Base-by-base conservation (phyloP, 2,329 filamentous ascomycete genomes). In the Alternaria atra region DNA sequence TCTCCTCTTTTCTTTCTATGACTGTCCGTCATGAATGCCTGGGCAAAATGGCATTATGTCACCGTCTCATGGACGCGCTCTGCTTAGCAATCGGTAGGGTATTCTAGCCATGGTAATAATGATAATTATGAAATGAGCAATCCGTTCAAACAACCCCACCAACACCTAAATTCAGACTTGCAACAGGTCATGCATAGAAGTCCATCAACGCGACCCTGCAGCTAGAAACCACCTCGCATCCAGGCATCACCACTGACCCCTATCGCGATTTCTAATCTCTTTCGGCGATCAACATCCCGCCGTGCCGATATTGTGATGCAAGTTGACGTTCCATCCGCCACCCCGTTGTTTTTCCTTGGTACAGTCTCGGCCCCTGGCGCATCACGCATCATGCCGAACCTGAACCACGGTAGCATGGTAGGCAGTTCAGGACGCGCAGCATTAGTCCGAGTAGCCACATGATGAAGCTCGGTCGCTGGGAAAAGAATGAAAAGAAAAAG, bases 311-410 rank as follows among this genome's bases (percentile, higher is more conserved):
- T 12, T 50, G 30, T 25, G 23, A 43, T 43, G 40, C 40, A 43
- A 39, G 12, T 35, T 5, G 46, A 50, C 3, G 32, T 50, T 50
- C 46, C 32, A 12, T 23, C 30, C 32, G 46, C 46, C 17, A 50
- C 32, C 2, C 46, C 46, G 20, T 37, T 50, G 46, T 32, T 50
- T 50, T 37, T 50, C 46, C 32, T 37, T 50, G 46, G 46, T 50
- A 50, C 46, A 50, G 12, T 20, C 32, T 37, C 13, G 46, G 46
- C 32, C 32, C 3, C 46, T 13, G 6, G 46, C 9, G 4, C 20
- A 30, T n/a, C 23, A 17, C 13, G 46, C 46, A 35, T n/a, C 23
- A 17, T 6, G 46, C 46, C 25, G 20, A 35, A 35, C 9, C 13
- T 20, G 5, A 23, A 35, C 20, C 30, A 35, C 30, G 46, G 46